Evolutionary conservation across 176 grass and related monocot genomes (phyloP).

Genomic region (Triticum aestivum): DNA sequence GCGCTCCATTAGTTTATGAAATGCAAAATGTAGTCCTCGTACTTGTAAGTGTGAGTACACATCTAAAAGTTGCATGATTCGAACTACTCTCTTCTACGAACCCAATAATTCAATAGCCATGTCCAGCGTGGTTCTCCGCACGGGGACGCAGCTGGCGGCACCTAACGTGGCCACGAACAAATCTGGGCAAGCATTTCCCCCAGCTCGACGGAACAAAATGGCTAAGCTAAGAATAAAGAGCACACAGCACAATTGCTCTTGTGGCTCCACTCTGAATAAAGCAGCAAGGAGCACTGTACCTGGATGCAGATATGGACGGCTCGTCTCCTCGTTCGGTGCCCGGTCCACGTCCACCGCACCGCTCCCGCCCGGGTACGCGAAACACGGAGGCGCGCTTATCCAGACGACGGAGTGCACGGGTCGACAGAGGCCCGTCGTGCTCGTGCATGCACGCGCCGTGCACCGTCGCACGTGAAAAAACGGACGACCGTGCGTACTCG

Average conservation of each 20-base stretch:
- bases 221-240: not conserved
- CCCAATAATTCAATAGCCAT: too few relatives aligned
- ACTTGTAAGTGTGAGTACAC: too few relatives aligned
- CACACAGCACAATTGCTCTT: not conserved
- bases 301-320: not conserved
- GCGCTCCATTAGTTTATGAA: too few relatives aligned
- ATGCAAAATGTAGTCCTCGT: too few relatives aligned
- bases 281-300: conserved; percentile 2
- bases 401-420: not conserved
- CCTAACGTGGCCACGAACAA: not conserved
- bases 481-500: not conserved
- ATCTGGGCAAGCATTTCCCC: not conserved
- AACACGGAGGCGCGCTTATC: not conserved
- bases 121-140: not conserved
- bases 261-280: not conserved
- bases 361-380: not conserved
- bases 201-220: not conserved
- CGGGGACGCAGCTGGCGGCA: not conserved
- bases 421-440: not conserved
- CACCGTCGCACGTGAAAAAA: not conserved
- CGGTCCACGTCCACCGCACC: not conserved
- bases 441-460: not conserved
- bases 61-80: too few relatives aligned
- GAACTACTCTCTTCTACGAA: too few relatives aligned
- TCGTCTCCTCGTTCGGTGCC: not conserved